Evolutionary conservation across 2,329 filamentous ascomycete species (phyloP), one percentile per base, ranked within the genome.

Genomic region (Aspergillus ochraceus): DNA sequence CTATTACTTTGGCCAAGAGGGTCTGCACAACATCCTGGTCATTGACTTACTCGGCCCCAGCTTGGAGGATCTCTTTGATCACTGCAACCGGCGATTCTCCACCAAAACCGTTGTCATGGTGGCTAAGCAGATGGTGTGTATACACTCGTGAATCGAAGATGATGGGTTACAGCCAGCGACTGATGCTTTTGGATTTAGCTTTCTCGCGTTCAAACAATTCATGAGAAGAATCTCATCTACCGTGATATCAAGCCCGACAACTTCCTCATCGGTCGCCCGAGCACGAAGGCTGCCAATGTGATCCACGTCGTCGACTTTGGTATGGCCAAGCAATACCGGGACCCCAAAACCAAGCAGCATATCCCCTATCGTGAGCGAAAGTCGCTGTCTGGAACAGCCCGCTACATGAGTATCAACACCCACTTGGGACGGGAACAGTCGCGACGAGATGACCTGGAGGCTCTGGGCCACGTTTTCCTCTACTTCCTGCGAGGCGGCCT

Each of bases 381-480:
- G 80, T 97, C 94, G 5, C 83, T 99, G 61, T 98, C 94, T 4
- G 95, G 95, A 64, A 99, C 95, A 59, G 95, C 95, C 64, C 87
- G 95, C 75, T 99, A 99, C 80, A 98, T 98, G 95, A 96, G 92
- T 81, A 98, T 99, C 86, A 99, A 99, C 80, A 99, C 95, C 58
- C 95, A 99, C 83, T 80, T 98, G 66, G 95, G 95, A 56, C 88
- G 95, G 61, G 95, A 99, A 76, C 95, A 99, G 77, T 98, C 94
- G 59, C 88, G 95, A 74, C 86, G 95, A 78, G 95, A 99, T 76
- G 95, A 99, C 76, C 83, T 99, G 60, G 95, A 99, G 79, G 95
- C 95, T 14, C 75, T 89, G 11, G 86, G 86, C 20, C 86, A 89
- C 70, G 86, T 89, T 53, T 89, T 89, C 74, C 86, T 89, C 84